phyloP scores from a whole-genome alignment of 2,329 filamentous ascomycete species.

The Cytospora chrysosperma region DNA sequence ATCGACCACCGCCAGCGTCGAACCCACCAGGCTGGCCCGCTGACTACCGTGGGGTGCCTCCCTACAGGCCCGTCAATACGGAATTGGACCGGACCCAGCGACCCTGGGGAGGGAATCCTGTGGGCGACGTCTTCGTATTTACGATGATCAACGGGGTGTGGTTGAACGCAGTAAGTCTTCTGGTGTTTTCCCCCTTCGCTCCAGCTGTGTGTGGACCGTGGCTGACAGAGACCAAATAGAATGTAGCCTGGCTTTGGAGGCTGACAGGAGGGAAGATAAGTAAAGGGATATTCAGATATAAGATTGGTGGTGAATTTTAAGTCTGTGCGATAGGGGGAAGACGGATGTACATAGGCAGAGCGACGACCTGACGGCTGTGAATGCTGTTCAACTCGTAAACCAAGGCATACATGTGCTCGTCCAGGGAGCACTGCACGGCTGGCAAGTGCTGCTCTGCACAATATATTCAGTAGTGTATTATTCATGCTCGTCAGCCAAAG shows the following conservation, averaged over 20 bases:
- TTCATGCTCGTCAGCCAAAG: neutral
- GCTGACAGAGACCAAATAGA: conserved; percentile 11
- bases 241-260: conserved; percentile 29
- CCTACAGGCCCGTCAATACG: conserved; percentile 31
- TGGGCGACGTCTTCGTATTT: conserved; percentile 29
- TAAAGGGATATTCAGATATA: conserved; percentile 26
- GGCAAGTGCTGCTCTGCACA: no score
- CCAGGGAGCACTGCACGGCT: no score
- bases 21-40: conserved; percentile 31
- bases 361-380: neutral
- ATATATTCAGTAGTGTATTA: no score
- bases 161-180: conserved; percentile 30
- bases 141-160: conserved; percentile 33
- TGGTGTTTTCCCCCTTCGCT: no score
- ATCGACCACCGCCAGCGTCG: conserved; percentile 24
- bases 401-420: neutral
- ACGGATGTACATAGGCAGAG: neutral
- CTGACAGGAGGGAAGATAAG: conserved; percentile 29
- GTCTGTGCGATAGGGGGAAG: neutral
- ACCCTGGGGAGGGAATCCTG: conserved; percentile 29
- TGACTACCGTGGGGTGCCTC: conserved; percentile 31
- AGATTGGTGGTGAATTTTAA: conserved; percentile 31
- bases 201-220: no score
- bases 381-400: neutral
- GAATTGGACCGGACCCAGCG: conserved; percentile 27